phyloP scores from a whole-genome alignment of 345 rosid genomes.

The Brassica cretica region DNA sequence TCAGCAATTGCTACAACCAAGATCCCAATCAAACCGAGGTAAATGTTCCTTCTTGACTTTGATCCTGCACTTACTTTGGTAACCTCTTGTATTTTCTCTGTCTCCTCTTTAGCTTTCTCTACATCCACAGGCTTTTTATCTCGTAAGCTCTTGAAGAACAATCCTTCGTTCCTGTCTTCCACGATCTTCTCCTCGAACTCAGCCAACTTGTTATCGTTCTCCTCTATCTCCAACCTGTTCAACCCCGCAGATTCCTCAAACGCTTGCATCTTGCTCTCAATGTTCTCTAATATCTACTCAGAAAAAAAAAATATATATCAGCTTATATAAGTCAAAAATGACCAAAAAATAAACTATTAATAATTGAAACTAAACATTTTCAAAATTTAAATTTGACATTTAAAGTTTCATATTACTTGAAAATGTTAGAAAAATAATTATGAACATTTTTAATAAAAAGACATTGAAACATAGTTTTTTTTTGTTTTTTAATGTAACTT shows the following conservation, averaged over 20 bases:
- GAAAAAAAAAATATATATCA: background rate
- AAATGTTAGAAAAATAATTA: no score
- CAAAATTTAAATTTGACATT: no score
- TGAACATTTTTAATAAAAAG: no score
- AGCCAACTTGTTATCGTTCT: constrained; percentile 62
- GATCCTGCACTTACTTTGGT: constrained; percentile 58
- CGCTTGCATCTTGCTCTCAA: constrained; percentile 82
- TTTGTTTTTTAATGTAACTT: no score
- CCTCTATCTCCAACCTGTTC: constrained; percentile 63
- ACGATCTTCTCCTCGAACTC: constrained; percentile 74
- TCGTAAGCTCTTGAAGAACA: constrained; percentile 81
- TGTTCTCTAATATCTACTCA: constrained; percentile 76
- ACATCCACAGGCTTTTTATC: constrained; percentile 51
- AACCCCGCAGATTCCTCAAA: constrained; percentile 77
- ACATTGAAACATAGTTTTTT: no score
- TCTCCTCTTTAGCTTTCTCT: constrained; percentile 63
- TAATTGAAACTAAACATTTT: no score
- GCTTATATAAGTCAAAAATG: background rate
- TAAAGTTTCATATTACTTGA: no score
- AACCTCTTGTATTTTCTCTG: constrained; percentile 51
- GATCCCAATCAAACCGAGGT: constrained; percentile 67
- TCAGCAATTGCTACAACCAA: constrained; percentile 54
- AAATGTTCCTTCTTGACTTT: constrained; percentile 58
- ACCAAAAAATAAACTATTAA: no score
- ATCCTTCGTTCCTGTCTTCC: constrained; percentile 68